Evolutionary conservation across 441 rosid genomes (phyloP).

Genomic region (Populus hybrid): DNA sequence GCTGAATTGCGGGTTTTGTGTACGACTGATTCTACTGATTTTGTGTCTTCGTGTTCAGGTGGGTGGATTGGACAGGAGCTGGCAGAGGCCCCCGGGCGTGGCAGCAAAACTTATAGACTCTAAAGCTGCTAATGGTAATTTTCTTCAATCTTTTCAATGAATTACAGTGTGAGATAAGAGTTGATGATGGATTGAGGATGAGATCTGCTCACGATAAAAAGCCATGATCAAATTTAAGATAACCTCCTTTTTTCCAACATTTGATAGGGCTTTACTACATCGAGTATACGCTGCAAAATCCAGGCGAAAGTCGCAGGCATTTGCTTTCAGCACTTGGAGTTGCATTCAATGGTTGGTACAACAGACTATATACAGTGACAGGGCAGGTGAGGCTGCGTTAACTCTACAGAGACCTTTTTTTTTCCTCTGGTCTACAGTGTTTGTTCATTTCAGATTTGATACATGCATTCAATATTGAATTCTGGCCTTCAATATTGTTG

Average conservation of each 20-base stretch:
- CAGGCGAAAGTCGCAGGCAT: conserved; percentile 72
- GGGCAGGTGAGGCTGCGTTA: conserved; percentile 55
- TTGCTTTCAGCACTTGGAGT: conserved; percentile 79
- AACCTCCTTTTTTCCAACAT: background rate
- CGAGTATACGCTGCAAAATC: conserved; percentile 83
- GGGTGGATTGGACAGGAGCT: conserved; percentile 91
- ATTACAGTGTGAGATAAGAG: background rate
- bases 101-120: conserved; percentile 70
- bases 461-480: background rate
- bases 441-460: background rate
- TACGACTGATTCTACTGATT: background rate
- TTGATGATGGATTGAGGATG: background rate
- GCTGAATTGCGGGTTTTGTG: background rate
- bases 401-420: background rate
- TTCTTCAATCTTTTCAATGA: conserved; percentile 1
- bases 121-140: conserved; percentile 65
- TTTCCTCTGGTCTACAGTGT: background rate
- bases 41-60: conserved; percentile 35
- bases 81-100: conserved; percentile 85
- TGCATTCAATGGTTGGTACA: conserved; percentile 90
- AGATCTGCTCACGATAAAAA: background rate
- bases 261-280: conserved; percentile 81
- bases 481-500: background rate
- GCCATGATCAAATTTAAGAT: background rate
- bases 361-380: conserved; percentile 84